Evolutionary conservation across 2,329 filamentous ascomycete species (phyloP).

Genomic region (Dactylellina drechsleri): DNA sequence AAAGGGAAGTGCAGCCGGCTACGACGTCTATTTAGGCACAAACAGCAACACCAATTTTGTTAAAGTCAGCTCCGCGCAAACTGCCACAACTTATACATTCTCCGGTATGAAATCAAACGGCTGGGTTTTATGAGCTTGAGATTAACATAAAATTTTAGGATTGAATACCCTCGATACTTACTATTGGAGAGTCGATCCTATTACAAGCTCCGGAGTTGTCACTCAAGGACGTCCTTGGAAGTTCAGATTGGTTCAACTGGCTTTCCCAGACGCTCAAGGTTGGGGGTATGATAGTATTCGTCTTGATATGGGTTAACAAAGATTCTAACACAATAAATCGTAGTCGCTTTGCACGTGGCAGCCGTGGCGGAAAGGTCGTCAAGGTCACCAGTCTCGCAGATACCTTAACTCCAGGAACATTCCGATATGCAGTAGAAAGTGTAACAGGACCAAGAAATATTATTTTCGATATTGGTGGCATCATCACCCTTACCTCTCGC

Average conservation of each 20-base stretch:
- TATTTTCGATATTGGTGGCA: constrained; percentile 33
- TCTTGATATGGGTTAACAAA: too few species aligned
- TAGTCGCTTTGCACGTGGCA: constrained; percentile 60
- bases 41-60: constrained; percentile 43
- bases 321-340: too few species aligned
- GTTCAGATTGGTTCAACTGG: constrained; percentile 60
- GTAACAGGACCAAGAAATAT: constrained; percentile 25
- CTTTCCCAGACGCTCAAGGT: constrained; percentile 62
- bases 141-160: constrained; percentile 21
- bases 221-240: constrained; percentile 59
- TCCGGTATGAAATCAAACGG: not conserved
- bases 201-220: constrained; percentile 53
- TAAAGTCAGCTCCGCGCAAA: constrained; percentile 51
- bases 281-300: constrained; percentile 57
- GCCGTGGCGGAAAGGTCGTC: constrained; percentile 61
- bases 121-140: not conserved
- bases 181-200: constrained; percentile 60
- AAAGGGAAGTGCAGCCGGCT: constrained; percentile 51
- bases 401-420: constrained; percentile 58
- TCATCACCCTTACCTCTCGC: constrained; percentile 21
- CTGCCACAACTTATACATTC: constrained; percentile 24
- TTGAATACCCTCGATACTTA: constrained; percentile 58
- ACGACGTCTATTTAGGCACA: constrained; percentile 59
- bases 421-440: constrained; percentile 60
- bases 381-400: constrained; percentile 62